A percentile compares a stretch with the other conserved stretches of the same genome.
phyloP scores from a whole-genome alignment of 1,284 basidiomycete genomes.

The Cryptococcus deneoformans region DNA sequence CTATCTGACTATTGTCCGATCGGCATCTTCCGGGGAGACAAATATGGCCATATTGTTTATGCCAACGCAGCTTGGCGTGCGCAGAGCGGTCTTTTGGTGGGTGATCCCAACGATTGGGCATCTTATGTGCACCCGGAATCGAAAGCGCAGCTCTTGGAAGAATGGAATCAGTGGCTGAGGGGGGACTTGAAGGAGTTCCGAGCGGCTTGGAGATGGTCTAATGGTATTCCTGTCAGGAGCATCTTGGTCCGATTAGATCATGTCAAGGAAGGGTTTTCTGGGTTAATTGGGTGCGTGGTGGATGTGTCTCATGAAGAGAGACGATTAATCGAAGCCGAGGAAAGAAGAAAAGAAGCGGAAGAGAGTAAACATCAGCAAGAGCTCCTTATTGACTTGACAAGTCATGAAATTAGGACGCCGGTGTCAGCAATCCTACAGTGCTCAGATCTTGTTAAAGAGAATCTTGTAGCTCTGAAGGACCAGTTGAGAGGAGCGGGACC shows the following conservation, averaged over 20 bases:
- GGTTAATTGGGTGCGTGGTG: conserved; percentile 37
- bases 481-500: conserved; percentile 26
- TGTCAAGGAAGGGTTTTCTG: conserved; percentile 24
- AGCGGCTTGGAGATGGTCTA: conserved; percentile 40
- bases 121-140: conserved; percentile 16
- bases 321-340: conserved; percentile 36
- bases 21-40: conserved; percentile 35
- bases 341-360: conserved; percentile 39
- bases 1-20: conserved; percentile 45
- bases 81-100: conserved; percentile 12
- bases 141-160: conserved; percentile 4
- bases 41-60: conserved; percentile 26
- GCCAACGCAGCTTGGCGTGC: conserved; percentile 36
- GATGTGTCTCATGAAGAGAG: conserved; percentile 43
- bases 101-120: conserved; percentile 21
- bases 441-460: conserved; percentile 45
- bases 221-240: conserved; percentile 28
- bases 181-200: conserved; percentile 16
- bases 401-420: conserved; percentile 47
- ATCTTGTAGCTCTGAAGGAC: conserved; percentile 34
- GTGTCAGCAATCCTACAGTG: conserved; percentile 48
- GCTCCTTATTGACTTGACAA: conserved; percentile 46
- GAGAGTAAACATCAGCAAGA: conserved; percentile 44
- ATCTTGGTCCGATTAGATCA: conserved; percentile 39
- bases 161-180: conserved; percentile 18